Evolutionary conservation across 108 stramenopile genomes (phyloP), one percentile per base, ranked within the genome.

Genomic region (Stephanodiscus minutulus): DNA sequence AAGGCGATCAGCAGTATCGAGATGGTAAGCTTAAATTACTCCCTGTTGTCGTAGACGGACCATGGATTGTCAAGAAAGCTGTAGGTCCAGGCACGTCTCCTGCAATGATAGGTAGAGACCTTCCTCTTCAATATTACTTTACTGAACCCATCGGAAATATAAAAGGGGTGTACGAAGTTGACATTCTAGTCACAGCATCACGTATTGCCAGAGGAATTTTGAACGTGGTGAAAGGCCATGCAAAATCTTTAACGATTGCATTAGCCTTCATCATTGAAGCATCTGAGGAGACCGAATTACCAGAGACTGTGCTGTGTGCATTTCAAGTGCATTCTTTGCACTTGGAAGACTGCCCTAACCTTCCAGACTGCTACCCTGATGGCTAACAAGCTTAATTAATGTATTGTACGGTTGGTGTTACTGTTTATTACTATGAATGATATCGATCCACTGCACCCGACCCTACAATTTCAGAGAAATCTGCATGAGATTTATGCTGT

Each of bases 201-300:
- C 79, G 82, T 35, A 85, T 94, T 70, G 96, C 93, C 46, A 91
- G 92, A 68, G 92, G 92, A 13, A 94, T 96, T 60, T 73, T 96
- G 66, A 91, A 85, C 74, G 90, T 96, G 9, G 96, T 96, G 33
- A 91, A 89, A 75, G 86, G 91, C 28, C 92, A 91, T 62, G 89
- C 92, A 12, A 91, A 89, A 50, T 63, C 82, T 10, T 65, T 96
- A 29, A 81, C 87, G 27, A 86, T 96, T 67, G 96, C 91, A 17
- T 90, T 96, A 72, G 93, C 90, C 12, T 89, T 96, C 53, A 93
- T 96, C 54, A 89, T 96, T 61, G 96, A 96, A 74, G 96, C 91
- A 25, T 73, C 85, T 10, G 81, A 87, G 47, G 78, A 86, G 57
- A 75, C 83, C 20, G 90, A 96, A 54, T 73, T 96, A 15, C 96